Conservation (phyloP, 768 basidiomycete species). For the Lentinula edodes region DNA sequence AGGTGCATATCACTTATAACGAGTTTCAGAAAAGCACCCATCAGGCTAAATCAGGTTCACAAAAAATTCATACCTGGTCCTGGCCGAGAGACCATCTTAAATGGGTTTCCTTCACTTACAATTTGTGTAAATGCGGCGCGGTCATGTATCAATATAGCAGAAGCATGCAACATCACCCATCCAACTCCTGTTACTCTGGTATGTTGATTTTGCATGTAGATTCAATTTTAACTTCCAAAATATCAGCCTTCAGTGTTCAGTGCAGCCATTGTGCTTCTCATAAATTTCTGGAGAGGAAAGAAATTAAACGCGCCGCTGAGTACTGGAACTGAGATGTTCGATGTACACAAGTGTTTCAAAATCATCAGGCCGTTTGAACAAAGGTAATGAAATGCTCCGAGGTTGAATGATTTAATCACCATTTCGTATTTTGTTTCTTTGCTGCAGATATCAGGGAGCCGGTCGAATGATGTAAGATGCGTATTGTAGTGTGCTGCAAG, state of each 20-base stretch:
- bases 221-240: background rate
- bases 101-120: constrained; percentile 58
- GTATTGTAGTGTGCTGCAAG: background rate
- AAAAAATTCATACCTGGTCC: constrained; percentile 18
- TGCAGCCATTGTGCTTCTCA: constrained; percentile 38
- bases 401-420: background rate
- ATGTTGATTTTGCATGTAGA: background rate
- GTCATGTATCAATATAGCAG: constrained; percentile 49
- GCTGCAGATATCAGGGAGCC: constrained; percentile 37
- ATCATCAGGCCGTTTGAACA: background rate
- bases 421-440: background rate
- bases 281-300: constrained; percentile 43
- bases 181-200: background rate
- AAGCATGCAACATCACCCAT: constrained; percentile 22
- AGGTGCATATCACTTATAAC: constrained; percentile 44
- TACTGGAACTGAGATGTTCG: constrained; percentile 38
- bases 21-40: background rate
- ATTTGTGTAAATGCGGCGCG: constrained; percentile 24
- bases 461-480: constrained; percentile 41
- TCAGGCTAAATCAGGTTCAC: constrained; percentile 17
- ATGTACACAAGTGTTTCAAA: constrained; percentile 41
- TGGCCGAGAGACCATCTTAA: constrained; percentile 8
- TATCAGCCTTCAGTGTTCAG: constrained; percentile 23
- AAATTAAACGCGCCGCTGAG: constrained; percentile 34
- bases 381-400: background rate